Evolutionary conservation across 1,284 basidiomycete genomes (phyloP).

Genomic region (Grifola frondosa): DNA sequence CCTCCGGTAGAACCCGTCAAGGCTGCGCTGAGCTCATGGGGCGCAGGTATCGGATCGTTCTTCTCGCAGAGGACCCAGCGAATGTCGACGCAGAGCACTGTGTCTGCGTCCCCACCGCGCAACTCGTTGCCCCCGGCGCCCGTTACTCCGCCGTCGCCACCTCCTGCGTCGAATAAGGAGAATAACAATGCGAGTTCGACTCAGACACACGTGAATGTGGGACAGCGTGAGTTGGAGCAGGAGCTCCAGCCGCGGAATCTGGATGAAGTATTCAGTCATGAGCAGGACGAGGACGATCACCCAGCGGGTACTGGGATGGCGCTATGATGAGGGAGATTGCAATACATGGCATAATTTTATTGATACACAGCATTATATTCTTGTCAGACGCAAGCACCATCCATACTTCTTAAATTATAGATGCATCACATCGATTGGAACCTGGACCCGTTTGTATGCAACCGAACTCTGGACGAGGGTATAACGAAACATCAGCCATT

Average conservation of each 20-base stretch:
- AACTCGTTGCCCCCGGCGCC: constrained; percentile 16
- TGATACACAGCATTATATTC: neutral
- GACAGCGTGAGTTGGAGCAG: constrained; percentile 4
- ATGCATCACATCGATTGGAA: neutral
- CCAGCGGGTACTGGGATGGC: constrained; percentile 14
- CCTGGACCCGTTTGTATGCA: too few relatives aligned
- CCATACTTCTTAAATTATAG: constrained; percentile 1
- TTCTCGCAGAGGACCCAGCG: constrained; percentile 42
- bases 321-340: neutral
- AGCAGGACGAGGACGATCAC: constrained; percentile 18
- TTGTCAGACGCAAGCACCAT: neutral
- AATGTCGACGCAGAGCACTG: constrained; percentile 29
- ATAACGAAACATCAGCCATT: too few relatives aligned
- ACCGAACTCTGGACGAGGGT: too few relatives aligned
- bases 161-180: constrained; percentile 10
- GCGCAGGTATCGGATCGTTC: constrained; percentile 64
- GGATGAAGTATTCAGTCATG: constrained; percentile 16
- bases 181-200: constrained; percentile 12
- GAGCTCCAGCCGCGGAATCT: constrained; percentile 21
- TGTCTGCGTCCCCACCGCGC: constrained; percentile 11
- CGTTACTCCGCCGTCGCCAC: constrained; percentile 12
- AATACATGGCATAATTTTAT: neutral
- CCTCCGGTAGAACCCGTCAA: constrained; percentile 28
- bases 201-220: constrained; percentile 9
- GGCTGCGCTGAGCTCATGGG: constrained; percentile 46